A percentile compares a stretch with the other conserved stretches of the same genome.
Evolutionary conservation across 2,329 filamentous ascomycete species (phyloP).

Genomic region (Bipolaris cookei): DNA sequence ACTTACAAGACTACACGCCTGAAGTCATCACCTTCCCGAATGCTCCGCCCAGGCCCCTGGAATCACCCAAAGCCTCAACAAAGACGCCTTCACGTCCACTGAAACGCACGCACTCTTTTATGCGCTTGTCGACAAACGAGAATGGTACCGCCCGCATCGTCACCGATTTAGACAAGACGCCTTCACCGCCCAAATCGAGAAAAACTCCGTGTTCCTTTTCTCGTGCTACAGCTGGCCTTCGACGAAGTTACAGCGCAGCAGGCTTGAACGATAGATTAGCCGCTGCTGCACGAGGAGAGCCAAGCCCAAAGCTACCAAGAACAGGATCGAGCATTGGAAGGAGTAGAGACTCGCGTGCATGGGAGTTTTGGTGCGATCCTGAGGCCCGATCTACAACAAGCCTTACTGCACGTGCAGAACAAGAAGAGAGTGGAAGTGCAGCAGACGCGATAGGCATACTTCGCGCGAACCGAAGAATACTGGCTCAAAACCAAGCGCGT

Average conservation of each 20-base stretch:
- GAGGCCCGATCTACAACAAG: conserved; percentile 72
- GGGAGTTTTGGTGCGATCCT: conserved; percentile 89
- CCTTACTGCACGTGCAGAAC: conserved; percentile 79
- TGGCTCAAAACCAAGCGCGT: conserved; percentile 65
- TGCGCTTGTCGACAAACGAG: conserved; percentile 81
- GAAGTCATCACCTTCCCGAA: conserved; percentile 42
- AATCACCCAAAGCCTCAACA: conserved; percentile 52
- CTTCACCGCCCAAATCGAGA: conserved; percentile 66
- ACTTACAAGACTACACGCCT: conserved; percentile 41
- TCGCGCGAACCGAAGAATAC: conserved; percentile 66
- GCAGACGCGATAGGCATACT: conserved; percentile 82
- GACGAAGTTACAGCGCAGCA: conserved; percentile 74
- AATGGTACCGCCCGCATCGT: conserved; percentile 91
- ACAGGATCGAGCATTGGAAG: conserved; percentile 67
- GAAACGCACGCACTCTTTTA: conserved; percentile 57
- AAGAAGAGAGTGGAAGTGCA: conserved; percentile 79
- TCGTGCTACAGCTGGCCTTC: conserved; percentile 60
- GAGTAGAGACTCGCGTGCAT: conserved; percentile 85
- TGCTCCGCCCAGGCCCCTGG: conserved; percentile 24
- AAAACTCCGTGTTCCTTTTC: conserved; percentile 54
- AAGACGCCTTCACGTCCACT: conserved; percentile 54
- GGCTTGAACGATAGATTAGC: conserved; percentile 47
- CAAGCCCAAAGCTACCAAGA: conserved; percentile 49
- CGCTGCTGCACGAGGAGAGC: conserved; percentile 36
- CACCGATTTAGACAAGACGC: conserved; percentile 69